phyloP scores from a whole-genome alignment of 129 eudicot genomes.

The Lactuca sativa region DNA sequence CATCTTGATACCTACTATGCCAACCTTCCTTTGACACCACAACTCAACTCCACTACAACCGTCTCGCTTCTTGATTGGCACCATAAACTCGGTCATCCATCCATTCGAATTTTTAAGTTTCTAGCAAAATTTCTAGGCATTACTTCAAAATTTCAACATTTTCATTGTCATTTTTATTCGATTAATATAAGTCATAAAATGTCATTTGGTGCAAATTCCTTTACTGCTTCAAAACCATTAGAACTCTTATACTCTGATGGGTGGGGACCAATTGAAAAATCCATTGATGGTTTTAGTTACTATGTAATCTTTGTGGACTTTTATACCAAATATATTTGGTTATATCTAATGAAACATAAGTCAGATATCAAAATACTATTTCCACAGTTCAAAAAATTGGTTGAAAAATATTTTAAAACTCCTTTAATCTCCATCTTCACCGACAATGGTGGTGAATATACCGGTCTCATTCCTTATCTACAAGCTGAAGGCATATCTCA shows the following conservation, averaged over 20 bases:
- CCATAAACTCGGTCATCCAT: no score
- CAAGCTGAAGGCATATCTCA: no score
- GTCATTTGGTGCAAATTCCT: background rate
- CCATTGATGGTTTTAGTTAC: background rate
- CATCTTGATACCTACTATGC: no score
- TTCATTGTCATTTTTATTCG: background rate
- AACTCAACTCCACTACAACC: no score
- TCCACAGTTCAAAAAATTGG: background rate
- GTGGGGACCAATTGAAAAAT: slow-evolving; percentile 3
- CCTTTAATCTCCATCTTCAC: no score
- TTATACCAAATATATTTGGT: slow-evolving; percentile 6
- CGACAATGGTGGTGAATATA: no score
- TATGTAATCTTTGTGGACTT: slow-evolving; percentile 7
- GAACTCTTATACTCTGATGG: slow-evolving; percentile 4
- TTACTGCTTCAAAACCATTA: background rate
- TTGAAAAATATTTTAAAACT: no score
- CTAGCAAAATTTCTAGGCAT: background rate
- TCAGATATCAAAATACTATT: background rate
- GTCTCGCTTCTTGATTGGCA: no score
- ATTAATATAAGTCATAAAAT: background rate
- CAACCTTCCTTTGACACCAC: no score
- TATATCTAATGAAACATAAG: background rate
- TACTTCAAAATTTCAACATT: background rate
- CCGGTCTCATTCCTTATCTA: no score
- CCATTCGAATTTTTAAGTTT: background rate